Base-by-base conservation (phyloP, 2,329 filamentous ascomycete species). In the Phyllachora maydis region DNA sequence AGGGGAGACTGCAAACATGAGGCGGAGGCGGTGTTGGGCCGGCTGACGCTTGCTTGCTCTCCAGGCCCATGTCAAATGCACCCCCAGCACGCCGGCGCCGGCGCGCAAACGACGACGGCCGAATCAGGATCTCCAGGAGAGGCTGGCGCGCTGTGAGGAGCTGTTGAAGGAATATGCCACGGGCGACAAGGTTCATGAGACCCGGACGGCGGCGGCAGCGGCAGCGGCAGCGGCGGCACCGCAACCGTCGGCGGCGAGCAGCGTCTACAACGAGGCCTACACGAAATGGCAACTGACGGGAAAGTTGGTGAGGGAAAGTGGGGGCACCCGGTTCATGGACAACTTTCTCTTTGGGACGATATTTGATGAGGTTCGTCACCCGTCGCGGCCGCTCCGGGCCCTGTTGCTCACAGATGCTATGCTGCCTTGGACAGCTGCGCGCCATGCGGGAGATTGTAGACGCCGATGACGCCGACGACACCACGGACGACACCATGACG, bases 101-200 rank as follows among this genome's bases (percentile, higher is more conserved):
- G 58, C 62, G 14, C 56, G 63, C 27, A 68, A 67, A 45, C 54
- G 64, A 19, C 49, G 60, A 30, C 49, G 62, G 22, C 64, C 64
- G 7, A 67, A 68, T 25, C 63, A 68, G 34, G 64, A 68, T 34
- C 50, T 69, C 8, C 63, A 68, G 34, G 63, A 69, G 40, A 54
- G 64, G 18, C 11, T 22, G 11, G 20, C 20, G 12, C 50, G 61
- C 26, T 67, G 63, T 31, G 64, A 69, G 34, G 58, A 63, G 31
- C 43, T 68, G 18, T 41, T 67, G 12, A 65, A 63, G 32, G 56
- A 62, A 28, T 67, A 68, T 41, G 60, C 60, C 8, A 47, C 45
- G 5, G 41, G 42, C 14, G 31, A 32, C 19, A 35, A 33, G 22
- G n/a, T n/a, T n/a, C n/a, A n/a, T n/a, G n/a, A n/a, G n/a, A n/a